phyloP scores from a whole-genome alignment of 805 yeast genomes.

The Yueomyces sp. region DNA sequence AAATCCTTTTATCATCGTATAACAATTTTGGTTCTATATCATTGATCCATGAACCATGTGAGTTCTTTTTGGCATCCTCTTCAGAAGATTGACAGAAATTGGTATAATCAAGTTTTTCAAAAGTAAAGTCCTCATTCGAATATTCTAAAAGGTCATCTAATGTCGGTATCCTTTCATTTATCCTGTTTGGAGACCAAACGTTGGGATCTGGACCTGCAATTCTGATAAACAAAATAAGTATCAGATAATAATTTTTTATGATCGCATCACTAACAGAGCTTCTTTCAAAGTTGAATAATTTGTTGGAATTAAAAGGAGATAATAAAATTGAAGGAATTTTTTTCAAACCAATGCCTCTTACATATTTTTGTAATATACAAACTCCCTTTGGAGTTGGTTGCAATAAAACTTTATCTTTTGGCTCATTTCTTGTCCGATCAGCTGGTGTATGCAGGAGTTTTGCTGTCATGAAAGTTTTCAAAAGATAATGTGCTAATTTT shows the following conservation, averaged over 20 bases:
- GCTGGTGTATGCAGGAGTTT: constrained; percentile 62
- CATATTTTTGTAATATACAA: constrained; percentile 49
- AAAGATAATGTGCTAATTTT: constrained; percentile 33
- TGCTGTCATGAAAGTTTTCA: constrained; percentile 43
- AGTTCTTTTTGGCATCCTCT: not conserved
- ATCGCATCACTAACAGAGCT: constrained; percentile 43
- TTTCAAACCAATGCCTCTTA: constrained; percentile 40
- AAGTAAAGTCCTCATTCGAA: constrained; percentile 23
- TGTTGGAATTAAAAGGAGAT: constrained; percentile 59
- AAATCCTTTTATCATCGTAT: constrained; percentile 18
- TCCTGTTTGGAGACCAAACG: constrained; percentile 47
- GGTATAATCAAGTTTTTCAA: constrained; percentile 15
- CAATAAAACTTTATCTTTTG: constrained; percentile 31
- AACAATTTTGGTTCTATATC: constrained; percentile 5
- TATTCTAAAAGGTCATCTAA: constrained; percentile 23
- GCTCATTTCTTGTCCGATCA: constrained; percentile 46
- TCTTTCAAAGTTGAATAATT: constrained; percentile 55
- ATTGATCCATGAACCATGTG: constrained; percentile 5
- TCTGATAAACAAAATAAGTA: constrained; percentile 47
- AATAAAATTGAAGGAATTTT: constrained; percentile 34
- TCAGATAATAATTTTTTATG: constrained; percentile 46
- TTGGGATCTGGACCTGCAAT: constrained; percentile 59
- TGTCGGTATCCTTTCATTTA: constrained; percentile 36
- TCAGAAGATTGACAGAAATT: constrained; percentile 1
- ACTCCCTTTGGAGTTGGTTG: constrained; percentile 94